Conservation (phyloP, 768 basidiomycete species). For the Daedaleopsis sinensis region DNA sequence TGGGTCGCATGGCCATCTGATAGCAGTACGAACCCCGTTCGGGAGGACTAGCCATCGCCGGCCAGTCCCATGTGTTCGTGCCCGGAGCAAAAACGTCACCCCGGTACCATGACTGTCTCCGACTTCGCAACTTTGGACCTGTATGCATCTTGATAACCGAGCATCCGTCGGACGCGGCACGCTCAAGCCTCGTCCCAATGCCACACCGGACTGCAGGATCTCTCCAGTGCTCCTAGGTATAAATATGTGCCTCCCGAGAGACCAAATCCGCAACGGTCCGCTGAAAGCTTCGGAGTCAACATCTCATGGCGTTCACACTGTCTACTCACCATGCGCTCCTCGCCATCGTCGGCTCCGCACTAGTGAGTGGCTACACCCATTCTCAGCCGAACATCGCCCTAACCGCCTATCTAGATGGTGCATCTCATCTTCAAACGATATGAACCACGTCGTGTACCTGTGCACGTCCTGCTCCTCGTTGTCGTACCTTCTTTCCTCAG, state of each 20-base stretch:
- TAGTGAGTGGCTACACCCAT: constrained; percentile 6
- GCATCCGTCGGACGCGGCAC: constrained; percentile 11
- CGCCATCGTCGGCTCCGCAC: constrained; percentile 6
- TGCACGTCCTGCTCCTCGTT: constrained; percentile 14
- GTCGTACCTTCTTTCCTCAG: constrained; percentile 13
- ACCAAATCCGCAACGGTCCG: not conserved
- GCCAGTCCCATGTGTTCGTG: constrained; percentile 2
- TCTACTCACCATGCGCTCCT: not conserved
- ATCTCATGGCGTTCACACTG: not conserved
- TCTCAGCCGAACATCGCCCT: not conserved
- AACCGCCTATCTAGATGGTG: constrained; percentile 6
- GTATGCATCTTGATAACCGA: constrained; percentile 9
- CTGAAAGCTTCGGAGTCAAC: not conserved
- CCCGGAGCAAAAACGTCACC: not conserved
- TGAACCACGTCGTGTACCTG: constrained; percentile 8
- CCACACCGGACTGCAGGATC: not conserved
- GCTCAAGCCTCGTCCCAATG: not conserved
- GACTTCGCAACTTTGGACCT: not conserved
- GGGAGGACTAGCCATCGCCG: not conserved
- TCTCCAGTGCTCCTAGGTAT: constrained; percentile 6
- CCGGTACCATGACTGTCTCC: not conserved
- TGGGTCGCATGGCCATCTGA: not conserved
- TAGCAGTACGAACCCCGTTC: constrained; percentile 1
- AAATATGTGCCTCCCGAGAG: constrained; percentile 3
- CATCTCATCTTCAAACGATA: constrained; percentile 22